Evolutionary conservation across 202 grass and related monocot species (phyloP).

Genomic region (Panicum hallii): DNA sequence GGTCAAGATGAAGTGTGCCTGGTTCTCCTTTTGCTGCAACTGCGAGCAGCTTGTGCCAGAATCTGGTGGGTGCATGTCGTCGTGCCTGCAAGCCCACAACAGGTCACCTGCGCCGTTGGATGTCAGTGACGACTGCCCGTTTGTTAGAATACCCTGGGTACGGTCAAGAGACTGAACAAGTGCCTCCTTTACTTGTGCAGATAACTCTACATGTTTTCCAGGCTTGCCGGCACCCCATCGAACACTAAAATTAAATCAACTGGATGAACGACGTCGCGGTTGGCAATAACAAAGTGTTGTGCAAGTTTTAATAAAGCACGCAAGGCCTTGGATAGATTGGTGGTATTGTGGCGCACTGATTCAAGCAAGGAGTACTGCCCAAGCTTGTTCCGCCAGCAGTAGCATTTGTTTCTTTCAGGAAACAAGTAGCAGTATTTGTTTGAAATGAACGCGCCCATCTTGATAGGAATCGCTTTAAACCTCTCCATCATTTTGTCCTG

Average conservation of each 20-base stretch:
- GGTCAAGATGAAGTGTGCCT: neutral
- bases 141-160: slow-evolving; percentile 2
- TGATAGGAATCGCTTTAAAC: neutral
- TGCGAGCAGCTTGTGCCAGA: neutral
- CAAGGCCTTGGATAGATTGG: too few species aligned
- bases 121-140: slow-evolving; percentile 12
- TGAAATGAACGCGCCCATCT: neutral
- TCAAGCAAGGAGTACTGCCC: slow-evolving; percentile 35
- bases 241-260: too few species aligned
- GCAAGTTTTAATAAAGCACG: too few species aligned
- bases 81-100: neutral
- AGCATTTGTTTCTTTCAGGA: neutral
- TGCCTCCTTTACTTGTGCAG: slow-evolving; percentile 20
- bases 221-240: neutral
- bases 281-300: neutral
- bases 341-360: neutral
- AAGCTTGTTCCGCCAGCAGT: slow-evolving; percentile 9
- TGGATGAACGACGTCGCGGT: too few species aligned
- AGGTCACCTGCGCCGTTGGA: neutral
- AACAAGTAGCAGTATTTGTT: neutral
- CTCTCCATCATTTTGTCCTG: too few species aligned
- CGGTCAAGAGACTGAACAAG: slow-evolving; percentile 1
- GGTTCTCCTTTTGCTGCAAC: neutral
- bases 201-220: neutral
- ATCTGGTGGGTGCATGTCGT: neutral